Conservation (phyloP, 306 rosid genomes). For the Vicia villosa region DNA sequence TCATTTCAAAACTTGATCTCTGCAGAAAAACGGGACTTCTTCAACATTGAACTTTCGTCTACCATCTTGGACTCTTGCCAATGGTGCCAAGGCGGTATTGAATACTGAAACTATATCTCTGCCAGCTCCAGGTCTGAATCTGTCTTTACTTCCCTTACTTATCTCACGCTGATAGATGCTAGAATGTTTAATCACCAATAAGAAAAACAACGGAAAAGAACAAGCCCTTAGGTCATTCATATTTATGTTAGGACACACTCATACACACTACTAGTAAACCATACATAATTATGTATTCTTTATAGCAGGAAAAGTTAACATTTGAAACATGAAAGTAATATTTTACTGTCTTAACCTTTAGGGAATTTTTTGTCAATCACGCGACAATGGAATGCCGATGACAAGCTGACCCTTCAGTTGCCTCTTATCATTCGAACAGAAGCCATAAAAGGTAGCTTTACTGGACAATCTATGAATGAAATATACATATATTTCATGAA, state of each 20-base stretch:
- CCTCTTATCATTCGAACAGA: slow-evolving; percentile 75
- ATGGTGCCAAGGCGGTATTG: slow-evolving; percentile 52
- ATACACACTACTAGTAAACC: background rate
- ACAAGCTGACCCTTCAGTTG: slow-evolving; percentile 65
- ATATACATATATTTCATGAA: background rate
- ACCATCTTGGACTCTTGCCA: slow-evolving; percentile 66
- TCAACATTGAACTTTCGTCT: slow-evolving; percentile 71
- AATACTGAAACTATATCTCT: slow-evolving; percentile 47
- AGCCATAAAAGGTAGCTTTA: slow-evolving; percentile 59
- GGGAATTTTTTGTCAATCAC: slow-evolving; percentile 62
- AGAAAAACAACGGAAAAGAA: background rate
- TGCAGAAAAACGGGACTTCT: slow-evolving; percentile 46
- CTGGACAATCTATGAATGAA: background rate
- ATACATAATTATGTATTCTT: background rate
- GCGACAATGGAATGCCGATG: slow-evolving; percentile 60
- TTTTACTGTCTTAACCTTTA: slow-evolving; percentile 37
- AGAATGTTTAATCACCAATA: background rate
- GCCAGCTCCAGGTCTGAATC: slow-evolving; percentile 60
- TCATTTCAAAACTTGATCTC: slow-evolving; percentile 9
- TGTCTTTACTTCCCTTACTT: slow-evolving; percentile 9
- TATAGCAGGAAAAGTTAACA: background rate
- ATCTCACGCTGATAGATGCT: background rate
- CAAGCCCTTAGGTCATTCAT: background rate
- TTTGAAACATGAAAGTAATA: slow-evolving; percentile 18
- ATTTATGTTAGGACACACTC: background rate